phyloP scores from a whole-genome alignment of 305 asterid genomes.

The Solanum chacoense region DNA sequence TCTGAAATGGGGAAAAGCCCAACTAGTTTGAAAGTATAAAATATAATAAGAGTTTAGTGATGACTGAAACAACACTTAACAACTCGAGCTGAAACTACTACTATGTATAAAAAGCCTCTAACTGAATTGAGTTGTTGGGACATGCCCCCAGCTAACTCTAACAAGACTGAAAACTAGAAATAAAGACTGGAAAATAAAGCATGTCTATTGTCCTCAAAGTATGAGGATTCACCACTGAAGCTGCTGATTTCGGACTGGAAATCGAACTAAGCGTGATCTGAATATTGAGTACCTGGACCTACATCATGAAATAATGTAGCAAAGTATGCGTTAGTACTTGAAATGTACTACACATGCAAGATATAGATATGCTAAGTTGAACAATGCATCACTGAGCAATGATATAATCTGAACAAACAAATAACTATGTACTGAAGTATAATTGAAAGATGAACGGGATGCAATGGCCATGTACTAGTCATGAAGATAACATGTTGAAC shows the following conservation, averaged over 20 bases:
- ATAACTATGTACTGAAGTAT: background rate
- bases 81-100: background rate
- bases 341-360: background rate
- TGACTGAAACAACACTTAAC: background rate
- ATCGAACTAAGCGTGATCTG: background rate
- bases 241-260: no score
- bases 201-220: no score
- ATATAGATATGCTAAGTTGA: no score
- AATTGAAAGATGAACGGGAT: background rate
- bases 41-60: background rate
- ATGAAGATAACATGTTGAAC: background rate
- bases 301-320: no score
- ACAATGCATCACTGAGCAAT: background rate
- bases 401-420: no score
- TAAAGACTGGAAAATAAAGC: background rate
- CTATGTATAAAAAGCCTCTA: background rate
- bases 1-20: no score
- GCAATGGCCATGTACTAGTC: background rate
- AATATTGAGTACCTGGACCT: background rate
- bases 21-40: background rate
- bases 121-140: background rate
- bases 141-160: background rate
- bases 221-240: background rate
- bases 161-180: background rate
- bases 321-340: background rate